phyloP scores from a whole-genome alignment of 2,329 filamentous ascomycete genomes.

The Leptographium flavum region DNA sequence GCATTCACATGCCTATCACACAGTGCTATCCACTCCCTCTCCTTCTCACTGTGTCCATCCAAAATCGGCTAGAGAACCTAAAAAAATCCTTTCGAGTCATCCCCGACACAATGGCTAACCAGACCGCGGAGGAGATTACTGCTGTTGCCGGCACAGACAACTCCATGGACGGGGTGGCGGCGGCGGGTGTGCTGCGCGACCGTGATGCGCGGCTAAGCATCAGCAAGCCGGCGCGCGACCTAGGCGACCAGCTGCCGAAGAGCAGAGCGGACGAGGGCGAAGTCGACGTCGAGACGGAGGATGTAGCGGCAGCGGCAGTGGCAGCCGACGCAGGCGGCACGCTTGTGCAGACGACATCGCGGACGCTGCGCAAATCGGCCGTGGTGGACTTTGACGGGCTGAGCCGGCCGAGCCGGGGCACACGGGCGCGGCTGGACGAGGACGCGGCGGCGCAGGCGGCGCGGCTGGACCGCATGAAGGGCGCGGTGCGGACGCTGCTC shows the following conservation, averaged over 20 bases:
- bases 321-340: constrained; percentile 6
- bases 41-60: too few relatives aligned
- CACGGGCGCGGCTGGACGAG: constrained; percentile 47
- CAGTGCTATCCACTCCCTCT: too few relatives aligned
- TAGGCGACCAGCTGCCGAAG: constrained; percentile 33
- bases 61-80: too few relatives aligned
- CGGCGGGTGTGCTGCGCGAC: neutral
- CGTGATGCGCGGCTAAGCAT: constrained; percentile 15
- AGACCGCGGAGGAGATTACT: too few relatives aligned
- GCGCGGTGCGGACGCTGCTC: constrained; percentile 49
- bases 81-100: too few relatives aligned
- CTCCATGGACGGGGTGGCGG: too few relatives aligned
- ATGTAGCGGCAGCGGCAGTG: neutral
- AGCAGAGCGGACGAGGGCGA: neutral
- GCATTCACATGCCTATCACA: too few relatives aligned
- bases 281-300: neutral
- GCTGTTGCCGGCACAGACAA: too few relatives aligned
- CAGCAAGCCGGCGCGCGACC: constrained; percentile 47
- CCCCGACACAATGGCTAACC: too few relatives aligned
- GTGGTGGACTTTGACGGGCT: constrained; percentile 49
- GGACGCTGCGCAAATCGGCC: constrained; percentile 30
- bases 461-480: constrained; percentile 43
- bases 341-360: constrained; percentile 19
- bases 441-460: constrained; percentile 32
- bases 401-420: constrained; percentile 48